These are phyloP conservation scores for Fistulina hepatica DNA, from an alignment of 1,284 basidiomycete species.

Conservation along the genomic window DNA sequence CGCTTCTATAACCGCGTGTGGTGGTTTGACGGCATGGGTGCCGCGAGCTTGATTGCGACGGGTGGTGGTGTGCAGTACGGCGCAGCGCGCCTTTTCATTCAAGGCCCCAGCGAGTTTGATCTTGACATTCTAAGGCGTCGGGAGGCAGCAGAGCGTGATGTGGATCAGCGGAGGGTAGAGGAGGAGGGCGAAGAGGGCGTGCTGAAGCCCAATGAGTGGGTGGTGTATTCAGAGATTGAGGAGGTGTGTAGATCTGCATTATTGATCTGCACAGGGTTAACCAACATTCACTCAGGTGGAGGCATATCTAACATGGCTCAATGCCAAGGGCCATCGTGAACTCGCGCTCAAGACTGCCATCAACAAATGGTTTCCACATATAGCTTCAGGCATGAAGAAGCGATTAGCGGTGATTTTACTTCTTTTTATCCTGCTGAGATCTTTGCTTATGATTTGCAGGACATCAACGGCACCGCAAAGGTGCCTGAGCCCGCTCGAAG, in stretches of 20 bases:
- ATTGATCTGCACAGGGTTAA: neutral
- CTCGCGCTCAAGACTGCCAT: constrained; percentile 70
- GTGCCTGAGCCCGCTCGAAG: constrained; percentile 70
- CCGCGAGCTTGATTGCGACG: constrained; percentile 62
- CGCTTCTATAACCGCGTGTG: constrained; percentile 91
- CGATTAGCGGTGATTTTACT: constrained; percentile 49
- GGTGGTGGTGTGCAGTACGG: constrained; percentile 75
- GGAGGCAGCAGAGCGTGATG: constrained; percentile 48
- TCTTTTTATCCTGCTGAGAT: constrained; percentile 3
- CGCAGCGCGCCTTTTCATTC: constrained; percentile 82
- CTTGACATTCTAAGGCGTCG: constrained; percentile 53
- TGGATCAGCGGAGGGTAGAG: constrained; percentile 46
- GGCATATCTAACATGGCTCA: constrained; percentile 80
- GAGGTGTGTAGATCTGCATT: constrained; percentile 50
- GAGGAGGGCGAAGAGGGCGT: constrained; percentile 73
- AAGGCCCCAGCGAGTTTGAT: constrained; percentile 77
- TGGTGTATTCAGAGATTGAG: constrained; percentile 75
- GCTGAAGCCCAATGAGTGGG: constrained; percentile 78
- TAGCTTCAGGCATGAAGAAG: constrained; percentile 72
- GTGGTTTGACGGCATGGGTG: constrained; percentile 98
- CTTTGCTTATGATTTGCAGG: constrained; percentile 30
- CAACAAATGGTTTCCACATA: constrained; percentile 78
- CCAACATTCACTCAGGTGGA: constrained; percentile 48
- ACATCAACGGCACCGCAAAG: constrained; percentile 53
- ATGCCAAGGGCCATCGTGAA: constrained; percentile 84